These are phyloP conservation scores for Thinopyrum elongatum DNA, from an alignment of 176 grass and related monocot genomes.

Conservation along the genomic window DNA sequence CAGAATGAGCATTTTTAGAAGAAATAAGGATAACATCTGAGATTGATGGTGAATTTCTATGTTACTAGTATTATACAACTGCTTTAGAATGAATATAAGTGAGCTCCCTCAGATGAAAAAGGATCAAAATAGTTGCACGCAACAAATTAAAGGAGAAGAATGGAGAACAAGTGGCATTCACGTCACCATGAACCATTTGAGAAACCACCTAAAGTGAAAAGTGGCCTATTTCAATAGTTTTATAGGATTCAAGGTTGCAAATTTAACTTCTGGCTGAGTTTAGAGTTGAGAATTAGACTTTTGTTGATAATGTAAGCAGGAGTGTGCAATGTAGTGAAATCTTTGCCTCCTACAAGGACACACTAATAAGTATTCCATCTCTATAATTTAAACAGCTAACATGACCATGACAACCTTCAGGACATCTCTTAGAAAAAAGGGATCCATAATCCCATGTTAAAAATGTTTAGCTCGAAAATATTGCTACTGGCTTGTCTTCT, in stretches of 20 bases:
- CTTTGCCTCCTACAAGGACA: not conserved
- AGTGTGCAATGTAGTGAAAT: not conserved
- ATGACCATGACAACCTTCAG: not conserved
- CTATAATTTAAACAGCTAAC: slow-evolving; percentile 14
- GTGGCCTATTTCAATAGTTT: not conserved
- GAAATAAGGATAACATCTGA: slow-evolving; percentile 18
- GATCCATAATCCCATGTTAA: not conserved
- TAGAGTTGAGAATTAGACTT: not conserved
- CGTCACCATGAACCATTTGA: not conserved
- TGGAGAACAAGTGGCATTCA: not conserved
- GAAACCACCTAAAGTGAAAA: not conserved
- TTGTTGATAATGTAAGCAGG: not conserved
- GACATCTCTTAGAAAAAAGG: slow-evolving; percentile 1
- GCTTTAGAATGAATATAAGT: not conserved
- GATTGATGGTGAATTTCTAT: not conserved
- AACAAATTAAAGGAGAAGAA: not conserved
- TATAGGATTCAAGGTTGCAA: not conserved
- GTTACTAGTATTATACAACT: slow-evolving; percentile 1
- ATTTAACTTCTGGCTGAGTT: not conserved
- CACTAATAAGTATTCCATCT: not conserved
- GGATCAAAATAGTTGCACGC: not conserved
- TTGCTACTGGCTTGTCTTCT: not conserved
- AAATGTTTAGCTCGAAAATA: not conserved
- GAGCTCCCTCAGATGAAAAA: not conserved
- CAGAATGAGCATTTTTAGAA: not conserved